phyloP scores from a whole-genome alignment of 1,139 yeast genomes.

The Blastobotrys capitulatus region DNA sequence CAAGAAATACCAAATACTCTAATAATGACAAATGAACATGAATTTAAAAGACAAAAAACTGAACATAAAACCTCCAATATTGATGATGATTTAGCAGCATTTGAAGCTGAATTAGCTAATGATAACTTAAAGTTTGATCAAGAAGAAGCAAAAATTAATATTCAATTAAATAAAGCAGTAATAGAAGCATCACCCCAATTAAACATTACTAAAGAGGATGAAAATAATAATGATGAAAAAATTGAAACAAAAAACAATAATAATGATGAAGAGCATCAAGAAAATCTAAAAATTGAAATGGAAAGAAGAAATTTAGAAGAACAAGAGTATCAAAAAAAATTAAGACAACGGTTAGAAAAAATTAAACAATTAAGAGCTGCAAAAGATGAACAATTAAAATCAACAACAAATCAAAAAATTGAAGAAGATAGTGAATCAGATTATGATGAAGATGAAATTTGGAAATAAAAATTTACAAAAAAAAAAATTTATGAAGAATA shows the following conservation, averaged over 20 bases:
- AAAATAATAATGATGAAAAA: not conserved
- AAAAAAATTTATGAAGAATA: conserved; percentile 30
- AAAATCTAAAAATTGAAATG: not conserved
- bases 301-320: not conserved
- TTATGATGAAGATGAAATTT: conserved; percentile 16
- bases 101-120: not conserved
- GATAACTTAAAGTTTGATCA: not conserved
- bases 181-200: not conserved
- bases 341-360: conserved; percentile 7
- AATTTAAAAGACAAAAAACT: too few relatives aligned
- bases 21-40: too few relatives aligned
- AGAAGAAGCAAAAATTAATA: not conserved
- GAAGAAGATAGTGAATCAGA: conserved; percentile 4
- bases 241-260: not conserved
- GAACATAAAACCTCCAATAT: too few relatives aligned
- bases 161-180: not conserved
- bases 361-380: conserved; percentile 11
- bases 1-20: too few relatives aligned
- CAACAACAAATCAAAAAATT: too few relatives aligned
- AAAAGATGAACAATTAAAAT: too few relatives aligned
- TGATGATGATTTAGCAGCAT: not conserved
- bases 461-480: conserved; percentile 6
- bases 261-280: conserved; percentile 1
- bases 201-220: not conserved
- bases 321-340: not conserved